Evolutionary conservation across 2,329 filamentous ascomycete genomes (phyloP).

Genomic region (Colletotrichum euphorbiae): DNA sequence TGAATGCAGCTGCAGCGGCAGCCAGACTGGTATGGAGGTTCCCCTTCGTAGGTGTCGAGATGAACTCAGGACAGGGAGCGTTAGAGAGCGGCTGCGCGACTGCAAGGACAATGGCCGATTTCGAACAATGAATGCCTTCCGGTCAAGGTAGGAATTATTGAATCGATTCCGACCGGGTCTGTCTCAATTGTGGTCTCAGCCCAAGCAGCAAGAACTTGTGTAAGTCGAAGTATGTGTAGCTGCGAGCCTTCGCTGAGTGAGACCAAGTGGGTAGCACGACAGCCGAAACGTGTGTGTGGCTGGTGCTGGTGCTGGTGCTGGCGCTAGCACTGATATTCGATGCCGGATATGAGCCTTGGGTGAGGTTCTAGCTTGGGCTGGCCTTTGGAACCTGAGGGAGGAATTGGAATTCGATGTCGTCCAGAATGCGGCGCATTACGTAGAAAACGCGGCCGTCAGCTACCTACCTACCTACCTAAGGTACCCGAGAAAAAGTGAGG

Average conservation of each 20-base stretch:
- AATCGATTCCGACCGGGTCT: constrained; percentile 7
- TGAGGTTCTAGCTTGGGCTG: not conserved
- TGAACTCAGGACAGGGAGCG: not conserved
- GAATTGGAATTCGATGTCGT: constrained; percentile 23
- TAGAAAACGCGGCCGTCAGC: too few species aligned
- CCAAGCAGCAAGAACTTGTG: constrained; percentile 18
- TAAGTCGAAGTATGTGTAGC: constrained; percentile 13
- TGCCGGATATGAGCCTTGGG: constrained; percentile 13
- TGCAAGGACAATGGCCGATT: not conserved
- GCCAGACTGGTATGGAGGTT: constrained; percentile 21
- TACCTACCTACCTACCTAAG: too few species aligned
- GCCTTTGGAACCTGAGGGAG: constrained; percentile 20
- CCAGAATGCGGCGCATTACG: not conserved
- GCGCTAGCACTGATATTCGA: constrained; percentile 25
- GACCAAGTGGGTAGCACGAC: constrained; percentile 16
- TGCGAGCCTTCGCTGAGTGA: constrained; percentile 11
- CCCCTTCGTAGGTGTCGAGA: constrained; percentile 22
- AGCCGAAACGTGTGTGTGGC: constrained; percentile 37
- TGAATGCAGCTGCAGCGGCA: constrained; percentile 16
- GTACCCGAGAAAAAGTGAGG: too few species aligned
- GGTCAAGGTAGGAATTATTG: constrained; percentile 10
- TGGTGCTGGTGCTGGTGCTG: constrained; percentile 19
- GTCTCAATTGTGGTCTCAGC: constrained; percentile 29
- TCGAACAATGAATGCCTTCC: constrained; percentile 6
- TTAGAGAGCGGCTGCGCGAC: not conserved